phyloP scores from a whole-genome alignment of 1,284 basidiomycete genomes.

The Pseudozyma sp. region DNA sequence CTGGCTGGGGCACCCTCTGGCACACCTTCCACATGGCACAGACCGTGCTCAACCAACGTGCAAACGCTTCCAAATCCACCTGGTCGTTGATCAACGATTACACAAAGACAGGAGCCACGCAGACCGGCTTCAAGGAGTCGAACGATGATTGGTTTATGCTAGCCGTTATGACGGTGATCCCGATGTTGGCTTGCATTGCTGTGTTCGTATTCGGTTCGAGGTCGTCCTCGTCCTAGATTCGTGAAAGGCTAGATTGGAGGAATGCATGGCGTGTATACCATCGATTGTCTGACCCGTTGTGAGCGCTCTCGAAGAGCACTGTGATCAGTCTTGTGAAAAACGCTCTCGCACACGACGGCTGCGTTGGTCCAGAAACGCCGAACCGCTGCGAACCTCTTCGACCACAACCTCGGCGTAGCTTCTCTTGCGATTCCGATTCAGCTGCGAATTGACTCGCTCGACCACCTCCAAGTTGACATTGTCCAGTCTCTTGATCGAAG shows the following conservation, averaged over 20 bases:
- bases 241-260: background rate
- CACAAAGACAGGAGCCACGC: constrained; percentile 25
- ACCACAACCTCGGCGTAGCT: too few species aligned
- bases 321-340: too few species aligned
- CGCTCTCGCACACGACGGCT: too few species aligned
- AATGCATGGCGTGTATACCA: background rate
- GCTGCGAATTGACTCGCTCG: too few species aligned
- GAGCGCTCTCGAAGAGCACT: too few species aligned
- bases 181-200: constrained; percentile 20
- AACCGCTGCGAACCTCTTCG: too few species aligned
- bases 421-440: too few species aligned
- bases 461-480: too few species aligned
- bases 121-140: constrained; percentile 38
- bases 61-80: constrained; percentile 12
- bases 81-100: constrained; percentile 31
- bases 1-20: constrained; percentile 61
- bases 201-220: constrained; percentile 17
- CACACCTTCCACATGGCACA: constrained; percentile 50
- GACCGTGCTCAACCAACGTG: constrained; percentile 26
- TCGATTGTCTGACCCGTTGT: too few species aligned
- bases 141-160: constrained; percentile 39
- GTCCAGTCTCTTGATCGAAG: too few species aligned
- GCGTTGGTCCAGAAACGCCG: too few species aligned
- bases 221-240: background rate
- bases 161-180: constrained; percentile 22